These are phyloP conservation scores for Centella asiatica DNA, from an alignment of 129 eudicot genomes.

Conservation along the genomic window DNA sequence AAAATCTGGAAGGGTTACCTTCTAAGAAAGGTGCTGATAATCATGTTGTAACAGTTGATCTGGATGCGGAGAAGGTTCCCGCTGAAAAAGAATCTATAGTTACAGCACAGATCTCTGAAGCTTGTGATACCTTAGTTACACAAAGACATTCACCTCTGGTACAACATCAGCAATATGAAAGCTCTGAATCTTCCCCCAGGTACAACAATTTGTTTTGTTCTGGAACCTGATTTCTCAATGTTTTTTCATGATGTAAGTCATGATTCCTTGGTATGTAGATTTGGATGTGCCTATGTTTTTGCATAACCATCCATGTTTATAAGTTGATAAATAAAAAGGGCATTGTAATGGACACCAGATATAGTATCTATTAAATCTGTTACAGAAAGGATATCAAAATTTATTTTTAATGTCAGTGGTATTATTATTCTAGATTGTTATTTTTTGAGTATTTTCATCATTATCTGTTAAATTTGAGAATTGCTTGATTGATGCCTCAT, in stretches of 20 bases:
- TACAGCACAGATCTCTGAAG: slow-evolving; percentile 25
- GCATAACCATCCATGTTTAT: not conserved
- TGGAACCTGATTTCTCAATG: not conserved
- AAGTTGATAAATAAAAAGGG: too few relatives aligned
- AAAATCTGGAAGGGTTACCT: slow-evolving; percentile 14
- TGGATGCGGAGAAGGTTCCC: slow-evolving; percentile 29
- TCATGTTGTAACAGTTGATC: slow-evolving; percentile 18
- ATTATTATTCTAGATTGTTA: too few relatives aligned
- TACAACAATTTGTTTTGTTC: slow-evolving; percentile 18
- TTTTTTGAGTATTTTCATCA: too few relatives aligned
- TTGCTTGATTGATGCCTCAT: not conserved
- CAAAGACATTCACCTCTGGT: slow-evolving; percentile 54
- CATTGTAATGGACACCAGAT: too few relatives aligned
- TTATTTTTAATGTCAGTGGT: too few relatives aligned
- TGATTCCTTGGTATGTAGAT: not conserved
- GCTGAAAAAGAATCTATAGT: slow-evolving; percentile 28
- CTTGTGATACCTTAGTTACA: slow-evolving; percentile 25
- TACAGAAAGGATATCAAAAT: too few relatives aligned
- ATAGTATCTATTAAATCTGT: too few relatives aligned
- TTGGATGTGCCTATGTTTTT: not conserved
- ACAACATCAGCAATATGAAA: slow-evolving; percentile 60
- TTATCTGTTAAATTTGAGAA: not conserved
- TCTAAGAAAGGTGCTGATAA: slow-evolving; percentile 18
- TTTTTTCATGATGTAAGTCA: too few relatives aligned
- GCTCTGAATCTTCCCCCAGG: slow-evolving; percentile 93